Evolutionary conservation across 192 early-diverging fungal genomes (phyloP).

Genomic region (Phlyctochytrium bullatum): DNA sequence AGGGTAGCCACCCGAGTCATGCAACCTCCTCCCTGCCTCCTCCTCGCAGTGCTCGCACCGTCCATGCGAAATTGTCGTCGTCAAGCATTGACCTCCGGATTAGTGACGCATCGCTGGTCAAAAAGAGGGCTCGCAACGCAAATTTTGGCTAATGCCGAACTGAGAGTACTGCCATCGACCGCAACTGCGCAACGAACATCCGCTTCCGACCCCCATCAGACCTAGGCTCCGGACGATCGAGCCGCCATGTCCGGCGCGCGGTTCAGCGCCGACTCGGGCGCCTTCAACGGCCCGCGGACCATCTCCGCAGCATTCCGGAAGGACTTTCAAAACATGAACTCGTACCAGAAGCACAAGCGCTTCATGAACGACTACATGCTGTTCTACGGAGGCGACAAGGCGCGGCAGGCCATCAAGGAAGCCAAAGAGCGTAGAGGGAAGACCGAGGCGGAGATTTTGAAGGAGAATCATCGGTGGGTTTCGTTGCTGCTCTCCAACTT

Average conservation of each 20-base stretch:
- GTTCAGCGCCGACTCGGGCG: neutral
- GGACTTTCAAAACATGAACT: conserved; percentile 5
- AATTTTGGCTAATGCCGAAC: too few relatives aligned
- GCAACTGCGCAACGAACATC: too few relatives aligned
- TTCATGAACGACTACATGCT: conserved; percentile 57
- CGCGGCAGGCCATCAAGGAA: neutral
- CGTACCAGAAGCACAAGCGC: conserved; percentile 50
- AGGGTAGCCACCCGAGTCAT: too few relatives aligned
- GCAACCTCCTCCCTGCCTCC: too few relatives aligned
- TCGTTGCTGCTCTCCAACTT: neutral
- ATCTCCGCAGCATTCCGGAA: conserved; percentile 1
- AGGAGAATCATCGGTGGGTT: conserved; percentile 65
- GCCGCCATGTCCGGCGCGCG: neutral
- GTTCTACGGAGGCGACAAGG: conserved; percentile 32
- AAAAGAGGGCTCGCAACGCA: too few relatives aligned
- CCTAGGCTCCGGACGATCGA: too few relatives aligned
- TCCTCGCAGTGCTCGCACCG: too few relatives aligned
- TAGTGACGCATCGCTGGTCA: too few relatives aligned
- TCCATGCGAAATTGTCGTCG: too few relatives aligned
- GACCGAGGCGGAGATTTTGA: conserved; percentile 69
- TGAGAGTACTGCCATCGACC: too few relatives aligned
- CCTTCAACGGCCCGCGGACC: neutral
- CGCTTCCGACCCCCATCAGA: too few relatives aligned
- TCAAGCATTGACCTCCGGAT: too few relatives aligned
- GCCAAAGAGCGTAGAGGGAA: conserved; percentile 11